phyloP scores from a whole-genome alignment of 2,329 filamentous ascomycete genomes.

The Hypomyces perniciosus region DNA sequence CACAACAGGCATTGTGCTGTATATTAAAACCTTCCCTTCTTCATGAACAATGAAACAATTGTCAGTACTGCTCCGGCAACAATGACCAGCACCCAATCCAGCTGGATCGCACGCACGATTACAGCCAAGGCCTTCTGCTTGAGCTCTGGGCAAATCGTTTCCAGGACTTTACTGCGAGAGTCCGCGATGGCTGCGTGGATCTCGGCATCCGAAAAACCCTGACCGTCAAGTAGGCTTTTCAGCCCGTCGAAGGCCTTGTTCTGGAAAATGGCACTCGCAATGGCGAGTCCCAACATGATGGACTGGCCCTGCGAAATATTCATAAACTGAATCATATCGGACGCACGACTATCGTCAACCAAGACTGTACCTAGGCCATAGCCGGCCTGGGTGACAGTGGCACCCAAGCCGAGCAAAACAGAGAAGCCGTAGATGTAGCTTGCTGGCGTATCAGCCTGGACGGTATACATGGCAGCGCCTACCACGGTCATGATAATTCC shows the following conservation, averaged over 20 bases:
- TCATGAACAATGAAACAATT: constrained; percentile 4
- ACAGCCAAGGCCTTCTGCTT: constrained; percentile 4
- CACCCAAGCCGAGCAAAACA: constrained; percentile 10
- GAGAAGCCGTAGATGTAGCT: constrained; percentile 15
- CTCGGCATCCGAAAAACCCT: constrained; percentile 3
- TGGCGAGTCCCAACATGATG: constrained; percentile 18
- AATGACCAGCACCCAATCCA: constrained; percentile 5
- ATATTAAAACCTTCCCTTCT: constrained; percentile 9
- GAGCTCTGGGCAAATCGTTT: constrained; percentile 6
- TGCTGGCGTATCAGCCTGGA: constrained; percentile 4
- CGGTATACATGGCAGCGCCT: not conserved
- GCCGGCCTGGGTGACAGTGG: constrained; percentile 19
- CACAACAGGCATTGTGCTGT: too few species aligned
- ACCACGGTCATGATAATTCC: constrained; percentile 12
- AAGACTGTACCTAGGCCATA: constrained; percentile 22
- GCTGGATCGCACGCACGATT: constrained; percentile 12
- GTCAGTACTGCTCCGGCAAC: constrained; percentile 9
- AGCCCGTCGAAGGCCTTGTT: constrained; percentile 5
- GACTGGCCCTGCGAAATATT: constrained; percentile 23
- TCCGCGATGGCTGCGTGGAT: constrained; percentile 12
- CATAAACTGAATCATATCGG: constrained; percentile 15
- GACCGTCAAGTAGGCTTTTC: not conserved
- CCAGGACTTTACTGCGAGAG: constrained; percentile 10
- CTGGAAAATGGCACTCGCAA: constrained; percentile 30
- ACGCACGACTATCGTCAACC: not conserved